Base-by-base conservation (phyloP, 768 basidiomycete species). In the Agrocybe pediades region DNA sequence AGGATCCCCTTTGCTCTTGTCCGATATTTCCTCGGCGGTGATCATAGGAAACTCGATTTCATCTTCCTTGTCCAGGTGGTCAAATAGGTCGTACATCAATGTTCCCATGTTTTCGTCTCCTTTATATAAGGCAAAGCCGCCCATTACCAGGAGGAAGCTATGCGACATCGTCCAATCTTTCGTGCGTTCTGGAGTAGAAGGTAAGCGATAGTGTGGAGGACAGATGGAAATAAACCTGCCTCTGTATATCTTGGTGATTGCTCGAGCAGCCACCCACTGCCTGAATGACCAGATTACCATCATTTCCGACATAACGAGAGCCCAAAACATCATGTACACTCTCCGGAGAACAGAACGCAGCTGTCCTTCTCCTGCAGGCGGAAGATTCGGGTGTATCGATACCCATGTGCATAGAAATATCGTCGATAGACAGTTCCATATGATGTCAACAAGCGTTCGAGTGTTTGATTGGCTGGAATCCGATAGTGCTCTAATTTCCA, bases 1-100 rank as follows among this genome's bases (percentile, higher is more conserved):
- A 0, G 46, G 53, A 41, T 73, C 68, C 4, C 66, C 66, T 56
- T 74, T 73, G 60, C 59, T 62, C n/a, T 50, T 39, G 56, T 66
- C 62, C 16, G 47, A 33, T 2, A 63, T 56, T 24, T 59, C 58
- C 27, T 58, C 53, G 17, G 51, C 56, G 3, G 58, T 55, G 11
- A 60, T 47, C 2, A 36, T 41, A 2, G 56, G 60, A 23, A 58
- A 41, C 11, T 46, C 36, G 39, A 63, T 59, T 2, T 49, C 41
- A 5, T 48, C 44, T 23, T 45, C 20, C 1, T 36, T 20, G 8
- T 43, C 49, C 9, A 59, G 23, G 5, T 55, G 44, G 15, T 53
- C 33, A 20, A 62, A 48, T n/a, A 49, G 23, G 23, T 33, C 7
- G 39, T 49, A n/a, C n/a, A 53, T 41, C 21, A 46, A 23, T 21